Conservation (phyloP, 306 rosid genomes). For the Sicyos baderoa region DNA sequence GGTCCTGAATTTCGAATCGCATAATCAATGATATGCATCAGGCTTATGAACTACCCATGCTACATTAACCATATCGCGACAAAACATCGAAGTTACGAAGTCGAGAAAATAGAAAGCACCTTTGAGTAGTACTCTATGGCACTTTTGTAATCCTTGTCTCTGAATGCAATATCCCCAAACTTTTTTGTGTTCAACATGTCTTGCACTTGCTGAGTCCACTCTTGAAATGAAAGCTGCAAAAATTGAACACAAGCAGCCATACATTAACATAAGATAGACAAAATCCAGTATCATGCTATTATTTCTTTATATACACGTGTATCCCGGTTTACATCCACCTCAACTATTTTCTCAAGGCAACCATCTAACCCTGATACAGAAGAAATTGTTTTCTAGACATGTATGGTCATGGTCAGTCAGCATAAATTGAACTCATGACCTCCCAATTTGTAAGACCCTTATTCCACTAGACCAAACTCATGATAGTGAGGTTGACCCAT, state of each 20-base stretch:
- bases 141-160: constrained; percentile 85
- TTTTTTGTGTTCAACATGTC: constrained; percentile 86
- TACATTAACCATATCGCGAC: not conserved
- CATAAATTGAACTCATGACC: too few relatives aligned
- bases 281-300: not conserved
- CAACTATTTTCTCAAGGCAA: too few relatives aligned
- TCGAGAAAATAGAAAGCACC: constrained; percentile 32
- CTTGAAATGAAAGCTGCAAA: constrained; percentile 92
- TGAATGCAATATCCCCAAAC: constrained; percentile 88
- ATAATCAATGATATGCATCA: not conserved
- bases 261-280: not conserved
- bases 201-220: constrained; percentile 97
- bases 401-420: too few relatives aligned
- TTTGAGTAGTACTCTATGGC: constrained; percentile 93
- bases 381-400: too few relatives aligned
- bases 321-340: too few relatives aligned
- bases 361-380: too few relatives aligned
- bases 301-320: too few relatives aligned
- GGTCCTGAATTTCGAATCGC: not conserved
- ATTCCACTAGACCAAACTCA: too few relatives aligned
- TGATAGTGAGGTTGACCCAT: too few relatives aligned
- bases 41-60: not conserved
- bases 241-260: not conserved
- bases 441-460: too few relatives aligned
- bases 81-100: not conserved